phyloP scores from a whole-genome alignment of 2,329 filamentous ascomycete genomes.

The Myriosclerotinia scirpicola region DNA sequence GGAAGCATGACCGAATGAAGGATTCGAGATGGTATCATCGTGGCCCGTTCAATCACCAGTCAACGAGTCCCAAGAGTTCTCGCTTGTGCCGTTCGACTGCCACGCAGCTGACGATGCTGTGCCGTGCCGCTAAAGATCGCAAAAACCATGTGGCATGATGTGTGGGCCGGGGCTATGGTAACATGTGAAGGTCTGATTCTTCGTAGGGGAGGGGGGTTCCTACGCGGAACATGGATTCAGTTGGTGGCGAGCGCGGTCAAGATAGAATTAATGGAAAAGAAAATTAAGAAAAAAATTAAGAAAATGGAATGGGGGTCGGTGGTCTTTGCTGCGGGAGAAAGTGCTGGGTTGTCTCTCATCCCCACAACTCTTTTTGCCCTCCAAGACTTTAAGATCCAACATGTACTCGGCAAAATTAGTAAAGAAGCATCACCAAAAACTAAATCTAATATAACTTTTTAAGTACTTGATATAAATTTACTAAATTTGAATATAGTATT shows the following conservation, averaged over 20 bases:
- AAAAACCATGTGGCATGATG: slow-evolving; percentile 23
- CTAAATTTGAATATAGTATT: too few species aligned
- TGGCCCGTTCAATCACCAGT: slow-evolving; percentile 18
- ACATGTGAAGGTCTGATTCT: background rate
- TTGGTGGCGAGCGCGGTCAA: background rate
- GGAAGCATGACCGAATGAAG: slow-evolving; percentile 15
- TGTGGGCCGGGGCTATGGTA: slow-evolving; percentile 5
- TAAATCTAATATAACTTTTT: too few species aligned
- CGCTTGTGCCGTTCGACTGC: slow-evolving; percentile 20
- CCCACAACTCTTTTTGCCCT: slow-evolving; percentile 1
- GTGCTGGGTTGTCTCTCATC: slow-evolving; percentile 1
- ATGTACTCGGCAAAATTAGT: too few species aligned
- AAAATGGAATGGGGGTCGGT: background rate
- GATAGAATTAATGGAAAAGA: background rate
- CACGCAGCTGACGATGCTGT: slow-evolving; percentile 26
- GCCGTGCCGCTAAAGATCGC: slow-evolving; percentile 23
- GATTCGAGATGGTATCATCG: slow-evolving; percentile 16
- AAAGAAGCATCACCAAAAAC: too few species aligned
- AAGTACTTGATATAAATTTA: too few species aligned
- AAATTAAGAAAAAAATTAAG: background rate
- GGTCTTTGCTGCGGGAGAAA: background rate
- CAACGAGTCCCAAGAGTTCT: background rate
- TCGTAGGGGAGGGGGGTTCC: background rate
- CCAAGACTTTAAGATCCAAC: background rate
- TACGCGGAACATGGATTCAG: background rate